Evolutionary conservation across 2,329 filamentous ascomycete genomes (phyloP).

Genomic region (Nakataea oryzae): DNA sequence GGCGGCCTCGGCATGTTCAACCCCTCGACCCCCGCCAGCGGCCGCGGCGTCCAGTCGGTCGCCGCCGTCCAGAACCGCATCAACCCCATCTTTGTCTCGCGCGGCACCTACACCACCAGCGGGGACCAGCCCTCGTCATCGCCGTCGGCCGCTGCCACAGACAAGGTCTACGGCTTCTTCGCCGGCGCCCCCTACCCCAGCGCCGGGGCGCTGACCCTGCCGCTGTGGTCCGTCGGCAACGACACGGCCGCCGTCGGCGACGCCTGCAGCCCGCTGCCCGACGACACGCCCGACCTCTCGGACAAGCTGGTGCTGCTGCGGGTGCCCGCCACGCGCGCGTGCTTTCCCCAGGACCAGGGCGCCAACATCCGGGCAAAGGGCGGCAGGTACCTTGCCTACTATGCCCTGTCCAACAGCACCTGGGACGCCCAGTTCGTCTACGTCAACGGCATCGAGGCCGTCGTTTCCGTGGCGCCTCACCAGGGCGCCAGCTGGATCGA

Average conservation of each 20-base stretch:
- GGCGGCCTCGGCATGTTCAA: conserved; percentile 12
- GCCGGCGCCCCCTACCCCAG: background rate
- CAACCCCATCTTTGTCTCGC: background rate
- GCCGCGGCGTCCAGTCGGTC: background rate
- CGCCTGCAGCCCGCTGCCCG: conserved; percentile 1
- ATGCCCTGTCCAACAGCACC: conserved; percentile 8
- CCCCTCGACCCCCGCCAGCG: background rate
- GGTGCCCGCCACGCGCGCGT: conserved; percentile 1
- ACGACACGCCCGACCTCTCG: background rate
- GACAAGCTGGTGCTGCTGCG: conserved; percentile 2
- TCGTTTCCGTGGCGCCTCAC: background rate
- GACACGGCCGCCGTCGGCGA: background rate
- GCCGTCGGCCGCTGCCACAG: too few species aligned
- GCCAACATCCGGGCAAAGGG: conserved; percentile 18
- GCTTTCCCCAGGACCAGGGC: conserved; percentile 12
- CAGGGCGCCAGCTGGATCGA: conserved; percentile 21
- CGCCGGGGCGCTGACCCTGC: background rate
- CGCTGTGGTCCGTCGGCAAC: background rate
- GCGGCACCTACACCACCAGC: background rate
- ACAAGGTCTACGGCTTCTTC: background rate
- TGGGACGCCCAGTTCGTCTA: background rate
- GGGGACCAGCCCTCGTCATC: background rate
- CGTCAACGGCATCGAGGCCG: background rate
- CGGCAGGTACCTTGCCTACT: conserved; percentile 20
- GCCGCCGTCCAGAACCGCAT: background rate